Evolutionary conservation across 2,329 filamentous ascomycete species (phyloP).

Genomic region (Raffaelea arxii): DNA sequence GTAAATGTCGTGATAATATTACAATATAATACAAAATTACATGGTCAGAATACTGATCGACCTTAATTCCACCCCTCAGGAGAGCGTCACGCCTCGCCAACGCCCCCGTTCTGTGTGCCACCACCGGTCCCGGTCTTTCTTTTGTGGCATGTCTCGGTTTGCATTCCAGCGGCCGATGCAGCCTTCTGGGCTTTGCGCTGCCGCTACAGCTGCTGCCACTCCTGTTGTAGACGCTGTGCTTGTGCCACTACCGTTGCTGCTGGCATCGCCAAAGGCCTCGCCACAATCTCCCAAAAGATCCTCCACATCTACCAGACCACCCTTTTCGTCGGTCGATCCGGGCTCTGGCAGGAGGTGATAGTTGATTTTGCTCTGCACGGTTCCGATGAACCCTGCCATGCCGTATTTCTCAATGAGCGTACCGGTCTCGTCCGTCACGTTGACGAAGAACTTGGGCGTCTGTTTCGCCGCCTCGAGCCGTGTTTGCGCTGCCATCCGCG

Average conservation of each 20-base stretch:
- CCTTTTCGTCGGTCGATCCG: constrained; percentile 45
- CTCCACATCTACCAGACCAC: constrained; percentile 42
- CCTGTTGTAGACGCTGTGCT: constrained; percentile 12
- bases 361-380: constrained; percentile 44
- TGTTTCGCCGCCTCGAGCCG: constrained; percentile 50
- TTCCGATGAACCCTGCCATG: constrained; percentile 54
- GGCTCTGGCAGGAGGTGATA: constrained; percentile 52
- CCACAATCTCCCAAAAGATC: constrained; percentile 39
- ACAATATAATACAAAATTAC: too few species aligned
- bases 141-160: constrained; percentile 17
- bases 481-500: constrained; percentile 55
- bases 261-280: constrained; percentile 26
- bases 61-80: constrained; percentile 14
- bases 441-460: constrained; percentile 46
- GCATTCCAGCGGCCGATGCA: constrained; percentile 26
- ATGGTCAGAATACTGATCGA: too few species aligned
- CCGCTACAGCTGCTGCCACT: too few species aligned
- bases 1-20: too few species aligned
- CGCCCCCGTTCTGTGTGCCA: constrained; percentile 24
- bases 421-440: constrained; percentile 45
- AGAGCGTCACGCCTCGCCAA: constrained; percentile 20
- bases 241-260: not conserved
- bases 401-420: constrained; percentile 40
- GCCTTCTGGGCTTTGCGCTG: constrained; percentile 16
- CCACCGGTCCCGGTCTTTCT: constrained; percentile 25